Evolutionary conservation across 108 stramenopile genomes (phyloP).

Genomic region (Cylindrotheca fusiformis): DNA sequence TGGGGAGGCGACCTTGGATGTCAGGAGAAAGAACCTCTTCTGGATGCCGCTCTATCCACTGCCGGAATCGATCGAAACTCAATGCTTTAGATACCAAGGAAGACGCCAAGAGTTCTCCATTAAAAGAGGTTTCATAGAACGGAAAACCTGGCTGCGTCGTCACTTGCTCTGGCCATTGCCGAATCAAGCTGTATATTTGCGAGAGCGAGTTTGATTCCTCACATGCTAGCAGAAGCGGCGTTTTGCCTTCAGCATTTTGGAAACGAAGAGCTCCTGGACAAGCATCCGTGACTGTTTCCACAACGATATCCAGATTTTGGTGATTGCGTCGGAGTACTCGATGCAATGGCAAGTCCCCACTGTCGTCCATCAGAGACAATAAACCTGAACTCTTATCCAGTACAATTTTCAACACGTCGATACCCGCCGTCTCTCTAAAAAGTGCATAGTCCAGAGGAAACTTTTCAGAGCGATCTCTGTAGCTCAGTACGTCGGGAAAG

Average conservation of each 20-base stretch:
- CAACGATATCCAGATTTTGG: background rate
- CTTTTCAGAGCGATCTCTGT: slow-evolving; percentile 20
- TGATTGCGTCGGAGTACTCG: background rate
- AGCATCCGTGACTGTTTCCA: slow-evolving; percentile 12
- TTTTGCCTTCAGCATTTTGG: slow-evolving; percentile 14
- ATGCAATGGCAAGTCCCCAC: slow-evolving; percentile 20
- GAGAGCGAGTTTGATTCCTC: slow-evolving; percentile 8
- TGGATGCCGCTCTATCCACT: slow-evolving; percentile 15
- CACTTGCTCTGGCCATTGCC: slow-evolving; percentile 33
- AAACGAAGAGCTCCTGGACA: slow-evolving; percentile 18
- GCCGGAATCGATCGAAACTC: background rate
- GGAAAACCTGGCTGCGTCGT: background rate
- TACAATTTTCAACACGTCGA: slow-evolving; percentile 6
- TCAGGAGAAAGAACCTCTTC: slow-evolving; percentile 20
- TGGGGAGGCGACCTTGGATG: slow-evolving; percentile 49
- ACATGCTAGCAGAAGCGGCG: slow-evolving; percentile 24
- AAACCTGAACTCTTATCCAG: slow-evolving; percentile 7
- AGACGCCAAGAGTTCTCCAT: slow-evolving; percentile 20
- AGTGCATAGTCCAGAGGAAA: slow-evolving; percentile 34
- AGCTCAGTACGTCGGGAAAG: slow-evolving; percentile 17
- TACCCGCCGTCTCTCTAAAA: background rate
- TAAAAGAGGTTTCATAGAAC: slow-evolving; percentile 2
- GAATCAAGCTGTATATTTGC: slow-evolving; percentile 15
- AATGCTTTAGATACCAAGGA: slow-evolving; percentile 18
- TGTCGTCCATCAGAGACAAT: slow-evolving; percentile 9